Evolutionary conservation across 202 grass and related monocot genomes (phyloP).

Genomic region (Brachypodium distachyon): DNA sequence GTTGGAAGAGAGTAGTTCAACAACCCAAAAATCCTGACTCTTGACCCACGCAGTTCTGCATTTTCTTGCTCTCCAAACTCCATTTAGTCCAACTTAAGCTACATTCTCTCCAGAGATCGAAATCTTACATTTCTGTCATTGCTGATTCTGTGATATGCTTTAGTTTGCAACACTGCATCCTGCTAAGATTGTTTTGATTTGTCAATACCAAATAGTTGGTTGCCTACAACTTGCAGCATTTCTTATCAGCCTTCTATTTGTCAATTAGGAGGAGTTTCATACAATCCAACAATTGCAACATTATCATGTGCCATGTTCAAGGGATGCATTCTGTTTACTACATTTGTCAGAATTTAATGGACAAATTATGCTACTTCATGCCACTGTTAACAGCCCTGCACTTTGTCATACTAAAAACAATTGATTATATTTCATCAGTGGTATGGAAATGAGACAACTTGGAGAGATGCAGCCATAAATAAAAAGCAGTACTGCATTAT

Average conservation of each 20-base stretch:
- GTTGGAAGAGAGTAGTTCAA: conserved; percentile 26
- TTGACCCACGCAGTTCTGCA: background rate
- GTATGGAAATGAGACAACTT: conserved; percentile 3
- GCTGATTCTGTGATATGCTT: background rate
- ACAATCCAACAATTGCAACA: conserved; percentile 1
- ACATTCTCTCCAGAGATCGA: conserved; percentile 1
- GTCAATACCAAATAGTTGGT: background rate
- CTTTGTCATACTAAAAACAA: background rate
- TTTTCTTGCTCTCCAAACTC: background rate
- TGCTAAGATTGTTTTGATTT: background rate
- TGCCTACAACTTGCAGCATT: background rate
- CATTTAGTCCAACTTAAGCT: conserved; percentile 2
- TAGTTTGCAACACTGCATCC: background rate
- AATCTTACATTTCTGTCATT: background rate
- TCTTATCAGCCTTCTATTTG: conserved; percentile 3
- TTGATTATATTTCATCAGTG: background rate
- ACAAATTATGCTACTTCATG: conserved; percentile 1
- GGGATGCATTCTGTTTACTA: background rate
- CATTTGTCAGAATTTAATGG: background rate
- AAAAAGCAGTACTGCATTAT: background rate
- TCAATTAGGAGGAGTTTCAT: conserved; percentile 8
- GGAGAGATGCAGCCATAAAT: background rate
- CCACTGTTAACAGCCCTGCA: conserved; percentile 11
- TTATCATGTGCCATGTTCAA: background rate
- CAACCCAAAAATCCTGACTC: conserved; percentile 10